A percentile compares a stretch with the other conserved stretches of the same genome.
Conservation (phyloP, 2,329 filamentous ascomycete genomes). For the Pseudocercospora fuligena region DNA sequence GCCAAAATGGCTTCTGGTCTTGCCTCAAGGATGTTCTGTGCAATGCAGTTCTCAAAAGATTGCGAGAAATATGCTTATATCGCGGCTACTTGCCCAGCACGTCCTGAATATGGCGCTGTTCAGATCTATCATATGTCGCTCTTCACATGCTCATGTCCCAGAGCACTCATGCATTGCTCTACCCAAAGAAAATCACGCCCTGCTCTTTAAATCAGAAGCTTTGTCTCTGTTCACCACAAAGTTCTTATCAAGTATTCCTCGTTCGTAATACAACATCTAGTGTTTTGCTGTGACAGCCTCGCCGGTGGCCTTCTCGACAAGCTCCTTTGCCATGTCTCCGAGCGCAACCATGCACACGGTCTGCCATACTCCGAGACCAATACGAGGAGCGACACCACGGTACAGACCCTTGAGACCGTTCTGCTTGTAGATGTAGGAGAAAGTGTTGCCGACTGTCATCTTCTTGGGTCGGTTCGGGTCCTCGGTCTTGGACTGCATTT, state of each 20-base stretch:
- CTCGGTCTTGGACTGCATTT: constrained; percentile 99
- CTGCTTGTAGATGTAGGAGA: constrained; percentile 83
- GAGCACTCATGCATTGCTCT: constrained; percentile 6
- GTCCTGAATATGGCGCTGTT: neutral
- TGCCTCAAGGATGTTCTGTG: neutral
- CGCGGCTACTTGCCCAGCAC: constrained; percentile 9
- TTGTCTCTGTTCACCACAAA: neutral
- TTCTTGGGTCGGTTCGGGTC: constrained; percentile 99
- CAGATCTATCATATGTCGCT: constrained; percentile 7
- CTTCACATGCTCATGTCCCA: constrained; percentile 2
- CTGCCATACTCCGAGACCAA: constrained; percentile 97
- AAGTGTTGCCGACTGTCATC: constrained; percentile 87
- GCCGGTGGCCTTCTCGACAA: constrained; percentile 68
- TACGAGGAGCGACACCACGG: constrained; percentile 90
- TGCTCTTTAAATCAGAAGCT: neutral
- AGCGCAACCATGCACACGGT: constrained; percentile 99
- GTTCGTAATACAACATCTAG: constrained; percentile 44
- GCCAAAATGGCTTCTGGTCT: neutral
- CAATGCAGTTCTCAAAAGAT: neutral
- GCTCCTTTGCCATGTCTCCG: constrained; percentile 78
- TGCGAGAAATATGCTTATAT: neutral
- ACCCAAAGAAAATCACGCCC: constrained; percentile 10
- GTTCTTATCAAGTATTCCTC: constrained; percentile 6
- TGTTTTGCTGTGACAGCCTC: constrained; percentile 69
- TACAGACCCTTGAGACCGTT: constrained; percentile 93